A percentile compares a stretch with the other conserved stretches of the same genome.
Evolutionary conservation across 371 early-diverging fungal genomes (phyloP).

Genomic region (Saksenaea oblongispora): DNA sequence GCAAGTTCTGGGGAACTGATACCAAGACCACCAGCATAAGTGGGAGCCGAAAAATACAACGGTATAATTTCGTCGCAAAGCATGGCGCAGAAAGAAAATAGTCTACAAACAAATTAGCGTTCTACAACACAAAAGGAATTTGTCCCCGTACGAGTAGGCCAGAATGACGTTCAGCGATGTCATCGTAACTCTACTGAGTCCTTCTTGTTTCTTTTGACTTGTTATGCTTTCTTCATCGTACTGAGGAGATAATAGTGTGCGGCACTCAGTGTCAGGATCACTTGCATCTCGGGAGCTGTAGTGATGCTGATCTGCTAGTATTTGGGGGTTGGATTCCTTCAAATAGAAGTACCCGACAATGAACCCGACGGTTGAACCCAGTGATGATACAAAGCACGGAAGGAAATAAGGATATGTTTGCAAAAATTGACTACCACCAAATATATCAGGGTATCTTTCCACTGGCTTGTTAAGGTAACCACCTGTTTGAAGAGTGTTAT

Average conservation of each 20-base stretch:
- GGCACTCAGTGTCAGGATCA: background rate
- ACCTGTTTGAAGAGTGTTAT: conserved; percentile 66
- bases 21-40: conserved; percentile 43
- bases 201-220: background rate
- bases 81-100: conserved; percentile 65
- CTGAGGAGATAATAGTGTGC: background rate
- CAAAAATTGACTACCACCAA: conserved; percentile 64
- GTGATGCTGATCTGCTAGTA: conserved; percentile 10
- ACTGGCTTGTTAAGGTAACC: conserved; percentile 78
- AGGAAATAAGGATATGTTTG: conserved; percentile 77
- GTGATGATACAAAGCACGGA: conserved; percentile 74
- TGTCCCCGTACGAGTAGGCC: conserved; percentile 31
- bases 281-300: conserved; percentile 5
- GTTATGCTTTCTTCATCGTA: background rate
- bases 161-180: conserved; percentile 34
- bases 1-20: conserved; percentile 41
- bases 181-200: background rate
- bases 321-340: conserved; percentile 64
- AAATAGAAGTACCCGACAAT: conserved; percentile 66
- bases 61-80: conserved; percentile 73
- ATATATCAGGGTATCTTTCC: conserved; percentile 62
- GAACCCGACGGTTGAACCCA: conserved; percentile 63
- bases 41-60: conserved; percentile 59
- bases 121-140: background rate
- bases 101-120: conserved; percentile 7